Base-by-base conservation (phyloP, 2,329 filamentous ascomycete species). In the Knoxdaviesia capensis region DNA sequence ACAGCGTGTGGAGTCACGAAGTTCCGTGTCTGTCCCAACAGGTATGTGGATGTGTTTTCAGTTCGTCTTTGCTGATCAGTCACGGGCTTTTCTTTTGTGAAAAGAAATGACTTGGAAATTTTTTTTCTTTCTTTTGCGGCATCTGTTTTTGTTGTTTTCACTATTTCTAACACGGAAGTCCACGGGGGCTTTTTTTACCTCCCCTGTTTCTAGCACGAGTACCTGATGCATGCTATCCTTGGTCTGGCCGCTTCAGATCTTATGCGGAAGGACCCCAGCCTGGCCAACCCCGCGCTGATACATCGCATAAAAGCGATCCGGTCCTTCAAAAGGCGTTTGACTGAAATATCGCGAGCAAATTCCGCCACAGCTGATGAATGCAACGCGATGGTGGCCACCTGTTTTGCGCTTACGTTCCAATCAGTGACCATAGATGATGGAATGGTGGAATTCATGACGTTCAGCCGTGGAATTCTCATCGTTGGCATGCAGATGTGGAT, bases 141-240 rank as follows among this genome's bases (percentile, higher is more conserved):
- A 32, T 2, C 5, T 33, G 30, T 5, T 32, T 32, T 33, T 35
- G 8, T 41, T 32, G 5, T 11, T 34, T n/a, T 31, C 30, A 11
- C 29, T 11, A 20, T 20, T 20, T 28, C 11, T 5, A 33, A n/a
- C 33, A n/a, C 5, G 32, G 32, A 39, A 31, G 34, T 20, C 20
- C 31, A 29, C 32, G n/a, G 8, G 31, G 28, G 4, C 10, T 28
- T 6, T 6, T n/a, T 11, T 36, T 28, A n/a, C 39, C 48, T 47
- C 41, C 52, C 35, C 31, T 32, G 6, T 28, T 28, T 42, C 28
- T 44, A 76, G 67, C 67, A 78, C 48, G 71, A 77, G 43, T 79
- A 74, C 45, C 63, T 80, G 7, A 80, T 83, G 69, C 77, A 83
- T 53, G 74, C 77, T 5, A 75, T 83, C 41, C 65, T 80, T 0